Evolutionary conservation across 768 basidiomycete species (phyloP).

Genomic region (Boletus rex-veris): DNA sequence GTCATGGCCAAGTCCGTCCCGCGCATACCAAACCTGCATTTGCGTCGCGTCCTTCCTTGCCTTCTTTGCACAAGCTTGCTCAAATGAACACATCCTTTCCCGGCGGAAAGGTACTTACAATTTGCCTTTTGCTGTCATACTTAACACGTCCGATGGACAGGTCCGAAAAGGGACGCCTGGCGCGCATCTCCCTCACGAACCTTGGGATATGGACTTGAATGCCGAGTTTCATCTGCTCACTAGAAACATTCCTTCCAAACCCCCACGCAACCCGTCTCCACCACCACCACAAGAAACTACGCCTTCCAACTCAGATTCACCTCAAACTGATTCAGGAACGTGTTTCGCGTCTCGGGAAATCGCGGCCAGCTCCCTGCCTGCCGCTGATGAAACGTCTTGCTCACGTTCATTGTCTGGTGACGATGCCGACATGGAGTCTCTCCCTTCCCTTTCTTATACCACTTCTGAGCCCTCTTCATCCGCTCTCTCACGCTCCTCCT

Average conservation of each 20-base stretch:
- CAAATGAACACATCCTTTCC: conserved; percentile 35
- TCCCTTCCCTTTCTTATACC: conserved; percentile 34
- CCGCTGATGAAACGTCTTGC: conserved; percentile 17
- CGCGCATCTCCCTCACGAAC: conserved; percentile 41
- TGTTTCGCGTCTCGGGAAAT: conserved; percentile 8
- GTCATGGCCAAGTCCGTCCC: conserved; percentile 35
- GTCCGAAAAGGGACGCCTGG: conserved; percentile 41
- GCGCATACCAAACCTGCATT: conserved; percentile 44
- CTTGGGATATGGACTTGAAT: conserved; percentile 35
- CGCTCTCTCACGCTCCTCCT: conserved; percentile 43
- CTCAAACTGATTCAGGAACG: neutral
- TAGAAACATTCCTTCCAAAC: neutral
- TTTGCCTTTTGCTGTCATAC: neutral
- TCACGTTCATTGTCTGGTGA: conserved; percentile 21
- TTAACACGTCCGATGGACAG: conserved; percentile 17
- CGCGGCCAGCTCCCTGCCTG: conserved; percentile 1
- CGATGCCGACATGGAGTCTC: conserved; percentile 30
- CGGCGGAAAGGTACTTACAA: conserved; percentile 32
- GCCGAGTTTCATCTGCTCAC: conserved; percentile 8
- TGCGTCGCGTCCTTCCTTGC: conserved; percentile 39
- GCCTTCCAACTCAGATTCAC: too few relatives aligned
- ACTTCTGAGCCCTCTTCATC: conserved; percentile 32
- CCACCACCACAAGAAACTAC: too few relatives aligned
- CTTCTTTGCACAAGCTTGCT: conserved; percentile 39
- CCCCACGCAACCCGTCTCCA: too few relatives aligned